A percentile compares a stretch with the other conserved stretches of the same genome.
Conservation (phyloP, 2,329 filamentous ascomycete species). For the Fusarium haematococcum region DNA sequence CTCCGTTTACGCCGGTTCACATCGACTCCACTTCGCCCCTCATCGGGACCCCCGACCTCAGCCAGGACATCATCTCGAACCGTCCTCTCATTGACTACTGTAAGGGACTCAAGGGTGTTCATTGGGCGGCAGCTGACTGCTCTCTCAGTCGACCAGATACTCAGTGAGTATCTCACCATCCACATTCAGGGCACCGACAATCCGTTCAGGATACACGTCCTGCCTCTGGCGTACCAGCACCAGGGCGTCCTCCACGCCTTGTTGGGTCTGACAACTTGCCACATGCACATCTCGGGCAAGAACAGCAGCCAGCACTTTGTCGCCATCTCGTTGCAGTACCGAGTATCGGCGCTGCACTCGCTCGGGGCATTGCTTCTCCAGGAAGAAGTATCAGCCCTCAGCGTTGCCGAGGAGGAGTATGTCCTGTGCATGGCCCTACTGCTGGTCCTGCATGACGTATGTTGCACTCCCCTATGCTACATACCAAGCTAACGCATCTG, state of each 20-base stretch:
- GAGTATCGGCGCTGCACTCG: slow-evolving; percentile 37
- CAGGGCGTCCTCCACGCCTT: slow-evolving; percentile 44
- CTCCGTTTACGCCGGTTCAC: neutral
- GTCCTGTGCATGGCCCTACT: slow-evolving; percentile 42
- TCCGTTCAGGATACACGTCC: slow-evolving; percentile 36
- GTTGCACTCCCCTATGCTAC: rapidly evolving
- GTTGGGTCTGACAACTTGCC: slow-evolving; percentile 43
- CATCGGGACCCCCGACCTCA: neutral
- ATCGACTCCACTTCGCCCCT: neutral
- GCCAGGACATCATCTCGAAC: slow-evolving; percentile 14
- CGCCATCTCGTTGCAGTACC: slow-evolving; percentile 33
- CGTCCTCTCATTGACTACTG: slow-evolving; percentile 23
- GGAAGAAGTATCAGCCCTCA: slow-evolving; percentile 27
- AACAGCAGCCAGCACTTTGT: slow-evolving; percentile 15
- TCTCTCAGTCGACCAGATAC: slow-evolving; percentile 30
- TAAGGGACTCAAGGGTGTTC: neutral
- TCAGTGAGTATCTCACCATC: slow-evolving; percentile 38
- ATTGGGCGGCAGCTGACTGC: neutral
- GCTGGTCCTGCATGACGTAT: slow-evolving; percentile 44
- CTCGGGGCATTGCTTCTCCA: slow-evolving; percentile 35
- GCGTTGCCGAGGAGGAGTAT: slow-evolving; percentile 34
- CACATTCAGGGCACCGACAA: slow-evolving; percentile 33
- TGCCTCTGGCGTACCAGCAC: slow-evolving; percentile 42
- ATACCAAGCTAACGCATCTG: neutral
- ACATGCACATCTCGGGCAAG: slow-evolving; percentile 34